A percentile compares a stretch with the other conserved stretches of the same genome.
Conservation (phyloP, 306 rosid species). For the Vigna reflexopilosa region DNA sequence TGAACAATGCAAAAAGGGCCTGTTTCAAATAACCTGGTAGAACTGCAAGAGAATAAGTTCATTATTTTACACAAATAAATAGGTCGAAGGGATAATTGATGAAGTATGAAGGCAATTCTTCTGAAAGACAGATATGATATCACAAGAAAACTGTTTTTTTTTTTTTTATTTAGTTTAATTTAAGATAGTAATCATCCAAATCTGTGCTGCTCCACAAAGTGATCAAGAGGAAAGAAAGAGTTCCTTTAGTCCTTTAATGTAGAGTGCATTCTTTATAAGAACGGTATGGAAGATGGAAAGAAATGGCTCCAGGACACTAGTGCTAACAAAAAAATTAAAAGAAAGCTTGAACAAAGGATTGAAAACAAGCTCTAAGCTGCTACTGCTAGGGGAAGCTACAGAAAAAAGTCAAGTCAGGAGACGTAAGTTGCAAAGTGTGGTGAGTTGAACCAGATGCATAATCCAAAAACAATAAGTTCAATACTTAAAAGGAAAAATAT, state of each 20-base stretch:
- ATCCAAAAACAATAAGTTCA: not conserved
- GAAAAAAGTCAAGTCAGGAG: slow-evolving; percentile 1
- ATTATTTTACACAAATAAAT: slow-evolving; percentile 6
- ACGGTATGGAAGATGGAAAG: slow-evolving; percentile 9
- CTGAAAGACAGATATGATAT: slow-evolving; percentile 13
- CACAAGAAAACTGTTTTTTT: not conserved
- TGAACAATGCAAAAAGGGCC: slow-evolving; percentile 32
- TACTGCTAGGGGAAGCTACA: not conserved
- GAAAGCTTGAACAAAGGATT: not conserved
- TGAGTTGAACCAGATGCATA: slow-evolving; percentile 15
- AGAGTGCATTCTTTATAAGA: slow-evolving; percentile 6
- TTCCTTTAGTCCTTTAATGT: not conserved
- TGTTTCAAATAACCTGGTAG: slow-evolving; percentile 3
- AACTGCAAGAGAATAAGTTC: slow-evolving; percentile 9
- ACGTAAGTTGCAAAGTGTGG: not conserved
- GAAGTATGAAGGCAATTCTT: slow-evolving; percentile 21
- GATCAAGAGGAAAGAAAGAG: not conserved
- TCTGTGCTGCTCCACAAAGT: slow-evolving; percentile 5
- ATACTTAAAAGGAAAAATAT: not conserved
- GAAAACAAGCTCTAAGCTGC: slow-evolving; percentile 1
- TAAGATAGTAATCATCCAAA: slow-evolving; percentile 23
- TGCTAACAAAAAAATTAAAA: not conserved
- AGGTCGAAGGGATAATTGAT: not conserved
- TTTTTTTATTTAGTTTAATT: no score
- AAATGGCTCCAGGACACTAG: not conserved